These are phyloP conservation scores for Xerocomellus dryophilus DNA, from an alignment of 768 basidiomycete species.

Conservation along the genomic window DNA sequence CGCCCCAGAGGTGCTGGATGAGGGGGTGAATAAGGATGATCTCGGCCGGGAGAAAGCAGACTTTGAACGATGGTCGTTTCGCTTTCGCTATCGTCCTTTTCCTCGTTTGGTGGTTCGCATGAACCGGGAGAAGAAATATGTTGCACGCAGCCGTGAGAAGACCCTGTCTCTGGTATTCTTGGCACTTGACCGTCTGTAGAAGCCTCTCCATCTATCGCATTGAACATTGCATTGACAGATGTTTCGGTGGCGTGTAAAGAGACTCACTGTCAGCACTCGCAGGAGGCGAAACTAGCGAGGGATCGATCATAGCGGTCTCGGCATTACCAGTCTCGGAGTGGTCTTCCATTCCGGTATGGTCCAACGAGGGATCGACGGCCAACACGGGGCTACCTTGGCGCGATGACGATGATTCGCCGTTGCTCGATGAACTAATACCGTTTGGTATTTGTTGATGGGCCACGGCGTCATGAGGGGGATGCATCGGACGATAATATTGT, in stretches of 20 bases:
- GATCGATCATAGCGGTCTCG: constrained; percentile 35
- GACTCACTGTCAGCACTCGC: constrained; percentile 19
- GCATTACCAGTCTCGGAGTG: constrained; percentile 8
- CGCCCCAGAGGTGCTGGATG: constrained; percentile 28
- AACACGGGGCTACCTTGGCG: constrained; percentile 26
- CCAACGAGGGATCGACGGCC: constrained; percentile 26
- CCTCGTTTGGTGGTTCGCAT: constrained; percentile 8
- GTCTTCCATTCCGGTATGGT: constrained; percentile 14
- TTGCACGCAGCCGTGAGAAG: constrained; percentile 7
- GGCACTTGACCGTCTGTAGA: constrained; percentile 6
- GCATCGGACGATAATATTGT: constrained; percentile 48
- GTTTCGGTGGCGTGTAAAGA: constrained; percentile 23
- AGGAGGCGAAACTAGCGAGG: constrained; percentile 33
- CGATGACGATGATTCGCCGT: constrained; percentile 28
- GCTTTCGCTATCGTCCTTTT: constrained; percentile 9
- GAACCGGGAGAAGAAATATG: constrained; percentile 5
- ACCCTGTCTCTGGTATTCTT: constrained; percentile 5
- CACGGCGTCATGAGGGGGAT: constrained; percentile 14
- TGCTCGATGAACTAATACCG: constrained; percentile 21
- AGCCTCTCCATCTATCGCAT: constrained; percentile 33
- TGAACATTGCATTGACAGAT: constrained; percentile 35
- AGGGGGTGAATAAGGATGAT: constrained; percentile 28
- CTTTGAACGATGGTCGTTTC: constrained; percentile 15
- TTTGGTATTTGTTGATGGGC: constrained; percentile 25
- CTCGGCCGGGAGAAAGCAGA: constrained; percentile 21